Evolutionary conservation across 805 yeast species (phyloP), one percentile per base, ranked within the genome.

Genomic region (Hagleromyces aurorensis): DNA sequence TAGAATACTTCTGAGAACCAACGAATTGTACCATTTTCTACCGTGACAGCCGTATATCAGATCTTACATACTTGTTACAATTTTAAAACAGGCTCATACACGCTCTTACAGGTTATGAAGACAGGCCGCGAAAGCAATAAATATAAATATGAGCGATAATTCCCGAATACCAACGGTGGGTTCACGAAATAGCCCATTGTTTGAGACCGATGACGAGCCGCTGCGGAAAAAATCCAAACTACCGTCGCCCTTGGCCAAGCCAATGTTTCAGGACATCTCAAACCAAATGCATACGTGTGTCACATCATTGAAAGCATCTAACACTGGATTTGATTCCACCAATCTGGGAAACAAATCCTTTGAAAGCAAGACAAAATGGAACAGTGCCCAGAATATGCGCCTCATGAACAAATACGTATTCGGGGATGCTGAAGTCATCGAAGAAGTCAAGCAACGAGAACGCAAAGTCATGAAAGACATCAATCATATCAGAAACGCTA

Each of bases 351-450:
- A n/a, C n/a, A n/a, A n/a, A n/a, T n/a, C n/a, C n/a, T n/a, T n/a
- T n/a, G n/a, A n/a, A n/a, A n/a, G n/a, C n/a, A 18, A 11, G 19
- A 13, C 13, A 12, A 13, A 7, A 7, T 13, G 3, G 20, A 3
- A 23, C 39, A 3, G 38, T 32, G 16, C 32, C 7, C 37, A 37
- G 12, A 45, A 39, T 23, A 34, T 29, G 19, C 33, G 50, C 27
- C 30, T 45, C 10, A 38, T 45, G 48, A 43, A 48, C 27, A 41
- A 42, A 19, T 48, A 43, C 35, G 43, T 42, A 20, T 56, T 46
- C 37, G 57, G 58, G 3, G 57, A 55, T 38, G 52, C 52, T 3
- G 34, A 37, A 4, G 47, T 52, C 2, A 46, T 57, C 3, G 57
- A 53, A 30, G 45, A 48, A 21, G 55, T 55, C 7, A 55, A 55